Evolutionary conservation across 1,139 yeast genomes (phyloP), one percentile per base, ranked within the genome.

Genomic region (Candida gigantensis): DNA sequence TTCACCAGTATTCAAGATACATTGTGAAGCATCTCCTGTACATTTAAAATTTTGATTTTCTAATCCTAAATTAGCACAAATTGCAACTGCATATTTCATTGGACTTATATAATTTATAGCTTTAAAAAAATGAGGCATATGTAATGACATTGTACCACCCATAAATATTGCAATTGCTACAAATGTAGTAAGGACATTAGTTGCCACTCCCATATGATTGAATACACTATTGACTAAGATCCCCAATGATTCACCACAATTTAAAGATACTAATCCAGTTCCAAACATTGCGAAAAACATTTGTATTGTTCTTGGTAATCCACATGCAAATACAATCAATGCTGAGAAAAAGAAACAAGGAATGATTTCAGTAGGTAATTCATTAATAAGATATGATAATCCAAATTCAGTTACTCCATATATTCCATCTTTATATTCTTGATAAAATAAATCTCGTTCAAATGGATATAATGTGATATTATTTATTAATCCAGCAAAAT

Each of bases 61-160:
- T 32, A 71, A 63, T 9, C 66, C 70, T 37, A 69, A 48, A 41
- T 64, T 63, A 10, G 71, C 69, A 47, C 67, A 57, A 2, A 79
- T 65, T 39, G 81, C 80, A 27, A 77, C 81, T 5, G 77, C 83
- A 55, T 83, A 87, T 50, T 82, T 84, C 52, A 84, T 60, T 1
- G 96, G 96, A 38, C 80, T 82, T 10, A 84, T 50, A 61, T 79
- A 87, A 57, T 86, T 87, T 55, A 84, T 62, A 0, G 81, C 95
- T 45, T 69, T 68, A 52, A 87, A 73, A 36, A 87, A 77, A 1
- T 62, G 62, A 6, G 88, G 88, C 83, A 87, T 78, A 24, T 81
- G 70, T 46, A 85, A 61, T 0, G 96, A 83, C 81, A 88, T 74
- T 5, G 90, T 68, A n/a, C 96, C 96, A 3, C 88, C 87, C 94